Evolutionary conservation across 2,329 filamentous ascomycete genomes (phyloP), one percentile per base, ranked within the genome.

Genomic region (Claviceps africana): DNA sequence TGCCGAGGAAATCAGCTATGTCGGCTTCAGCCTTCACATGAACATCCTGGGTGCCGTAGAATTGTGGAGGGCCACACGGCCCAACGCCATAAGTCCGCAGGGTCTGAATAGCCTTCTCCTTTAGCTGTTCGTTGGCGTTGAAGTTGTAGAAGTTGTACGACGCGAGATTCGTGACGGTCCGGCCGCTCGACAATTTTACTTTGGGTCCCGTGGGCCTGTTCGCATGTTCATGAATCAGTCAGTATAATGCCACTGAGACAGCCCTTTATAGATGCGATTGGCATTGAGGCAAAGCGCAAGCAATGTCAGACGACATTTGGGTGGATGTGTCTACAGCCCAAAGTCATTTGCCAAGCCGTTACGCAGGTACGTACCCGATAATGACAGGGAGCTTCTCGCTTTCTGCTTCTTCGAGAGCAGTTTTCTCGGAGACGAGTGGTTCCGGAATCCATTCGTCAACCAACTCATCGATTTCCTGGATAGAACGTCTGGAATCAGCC

Each of bases 71-170:
- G 21, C 93, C 93, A 65, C 93, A 98, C 53, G 93, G 91, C 9
- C 93, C 94, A 42, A 98, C 94, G 53, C 93, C 93, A 62, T 98
- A 98, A 21, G 87, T 95, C 55, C 91, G 86, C 40, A 98, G 78
- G 0, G 90, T 94, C 67, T 91, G 85, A 56, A 98, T 89, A 1
- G 91, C 93, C 67, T 95, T 94, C 60, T 96, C 89, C 64, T 95
- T 95, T 62, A 98, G 83, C 37, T 83, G 79, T 56, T 97, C 91
- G 65, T 95, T 96, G 51, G 82, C 81, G 57, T 94, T 88, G 68
- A 98, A 89, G 72, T 98, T 97, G 75, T 95, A 97, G 69, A 93
- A 95, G 68, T 98, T 98, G 72, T 89, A 93, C 1, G 88, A 94
- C 39, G 88, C 91, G 57, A 98, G 83, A 65, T 98, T 98, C 53